Base-by-base conservation (phyloP, 2,329 filamentous ascomycete species). In the Canariomyces notabilis region DNA sequence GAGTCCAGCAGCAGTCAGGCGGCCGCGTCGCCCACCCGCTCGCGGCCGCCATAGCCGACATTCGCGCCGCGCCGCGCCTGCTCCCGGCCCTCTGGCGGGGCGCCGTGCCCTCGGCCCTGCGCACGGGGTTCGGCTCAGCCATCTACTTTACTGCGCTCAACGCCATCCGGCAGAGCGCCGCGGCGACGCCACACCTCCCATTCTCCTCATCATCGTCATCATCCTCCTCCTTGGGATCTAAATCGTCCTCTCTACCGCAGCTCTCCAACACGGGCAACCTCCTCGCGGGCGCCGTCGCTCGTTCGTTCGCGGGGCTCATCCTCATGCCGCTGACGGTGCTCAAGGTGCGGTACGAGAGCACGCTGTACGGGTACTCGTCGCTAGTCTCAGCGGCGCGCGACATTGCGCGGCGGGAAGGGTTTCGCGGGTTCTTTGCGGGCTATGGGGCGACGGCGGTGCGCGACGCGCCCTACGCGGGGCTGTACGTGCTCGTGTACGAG, bases 251-350 rank as follows among this genome's bases (percentile, higher is more conserved):
- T 2, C 75, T 96, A 9, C 89, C 90, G 0, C 86, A 86, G 56
- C 76, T 97, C 37, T 87, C 85, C 52, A 89, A 93, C 61, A 79
- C 83, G 3, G 87, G 85, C 41, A 98, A 98, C 61, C 75, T 98
- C 16, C 70, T 86, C 11, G 89, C 91, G 0, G 93, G 93, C 8
- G 89, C 90, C 6, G 74, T 82, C 15, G 90, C 93, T 19, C 79
- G 93, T 43, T 89, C 89, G 1, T 83, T 86, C 42, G 91, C 91
- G 0, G 93, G 93, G 31, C 87, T 96, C 61, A 70, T 94, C 37
- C 81, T 97, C 68, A 97, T 96, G 87, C 93, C 93, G 1, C 80
- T 97, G 50, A 98, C 93, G 1, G 85, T 98, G 36, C 84, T 98
- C 60, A 98, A 98, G 64, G 93, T 97, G 35, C 87, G 93, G 36